Conservation (phyloP, 768 basidiomycete species). For the Pleurotus salmoneostramineus region DNA sequence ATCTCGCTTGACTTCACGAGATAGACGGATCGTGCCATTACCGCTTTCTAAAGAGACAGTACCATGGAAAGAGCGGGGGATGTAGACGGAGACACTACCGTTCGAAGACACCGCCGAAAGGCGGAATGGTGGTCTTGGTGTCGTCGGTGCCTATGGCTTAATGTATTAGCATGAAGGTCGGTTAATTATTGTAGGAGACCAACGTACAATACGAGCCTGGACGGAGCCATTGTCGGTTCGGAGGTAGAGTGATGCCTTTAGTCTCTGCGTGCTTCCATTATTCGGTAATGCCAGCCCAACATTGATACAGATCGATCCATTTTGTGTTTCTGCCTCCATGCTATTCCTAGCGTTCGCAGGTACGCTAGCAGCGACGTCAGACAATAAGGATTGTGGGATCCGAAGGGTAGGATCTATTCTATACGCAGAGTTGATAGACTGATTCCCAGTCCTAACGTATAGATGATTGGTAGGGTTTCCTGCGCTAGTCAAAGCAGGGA, state of each 20-base stretch:
- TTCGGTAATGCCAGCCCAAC: slow-evolving; percentile 22
- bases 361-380: slow-evolving; percentile 29
- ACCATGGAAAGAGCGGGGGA: slow-evolving; percentile 40
- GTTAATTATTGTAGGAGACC: neutral
- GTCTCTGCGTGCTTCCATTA: slow-evolving; percentile 10
- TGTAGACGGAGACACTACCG: slow-evolving; percentile 25
- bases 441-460: slow-evolving; percentile 24
- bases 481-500: neutral
- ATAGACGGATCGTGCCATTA: slow-evolving; percentile 25
- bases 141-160: slow-evolving; percentile 10
- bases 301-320: slow-evolving; percentile 32
- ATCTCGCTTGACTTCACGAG: slow-evolving; percentile 19
- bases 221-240: slow-evolving; percentile 24
- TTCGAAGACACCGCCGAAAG: slow-evolving; percentile 19
- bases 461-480: slow-evolving; percentile 29
- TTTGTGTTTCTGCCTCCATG: slow-evolving; percentile 26
- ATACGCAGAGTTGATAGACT: slow-evolving; percentile 30
- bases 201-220: slow-evolving; percentile 18
- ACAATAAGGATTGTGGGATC: slow-evolving; percentile 33
- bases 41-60: slow-evolving; percentile 21
- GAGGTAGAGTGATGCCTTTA: slow-evolving; percentile 10
- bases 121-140: slow-evolving; percentile 19
- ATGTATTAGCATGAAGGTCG: neutral
- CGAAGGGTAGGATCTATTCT: slow-evolving; percentile 36
- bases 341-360: slow-evolving; percentile 36